Evolutionary conservation across 345 rosid species (phyloP), one percentile per base, ranked within the genome.

Genomic region (Euphorbia pulcherrima): DNA sequence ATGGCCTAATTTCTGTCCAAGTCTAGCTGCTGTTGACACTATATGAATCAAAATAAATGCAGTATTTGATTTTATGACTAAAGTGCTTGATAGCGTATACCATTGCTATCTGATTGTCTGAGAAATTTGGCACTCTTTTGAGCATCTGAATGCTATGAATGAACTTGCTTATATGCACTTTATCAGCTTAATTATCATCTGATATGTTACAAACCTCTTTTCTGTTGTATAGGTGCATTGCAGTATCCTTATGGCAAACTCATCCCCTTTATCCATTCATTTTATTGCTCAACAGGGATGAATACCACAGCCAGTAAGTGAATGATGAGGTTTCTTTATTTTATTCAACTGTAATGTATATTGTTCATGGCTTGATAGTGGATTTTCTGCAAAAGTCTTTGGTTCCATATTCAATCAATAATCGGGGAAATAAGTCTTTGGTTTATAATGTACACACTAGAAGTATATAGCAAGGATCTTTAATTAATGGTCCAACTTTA

Each of bases 221-320:
- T 46, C 16, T 60, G 3, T 18, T 59, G 13, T 3, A 20, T 62
- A 41, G 65, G 89, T 87, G 92, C 59, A 84, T 85, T 58, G 82
- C 87, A 37, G 80, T 79, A 75, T 92, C 87, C 71, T 20, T 80
- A 67, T 90, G 98, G 96, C 88, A 78, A 76, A 72, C 88, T 62
- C 88, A 87, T 79, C 88, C 92, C 18, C 80, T 83, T 65, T 84
- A 83, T 74, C 88, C 86, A 6, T 76, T 92, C 73, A 64, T 87
- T 63, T 77, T 92, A n/a, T 72, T 92, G 29, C 82, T 83, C 63
- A 89, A 92, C 78, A 80, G 98, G 79, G 96, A 92, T 70, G 97
- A 92, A 71, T 76, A 75, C 70, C 89, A 72, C 65, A 67, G 69
- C 76, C 80, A 96, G 95, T 84, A 46, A 64, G 52, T 23, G 24